Conservation (phyloP, 1,284 basidiomycete species). For the Salmacisia buchloeana region DNA sequence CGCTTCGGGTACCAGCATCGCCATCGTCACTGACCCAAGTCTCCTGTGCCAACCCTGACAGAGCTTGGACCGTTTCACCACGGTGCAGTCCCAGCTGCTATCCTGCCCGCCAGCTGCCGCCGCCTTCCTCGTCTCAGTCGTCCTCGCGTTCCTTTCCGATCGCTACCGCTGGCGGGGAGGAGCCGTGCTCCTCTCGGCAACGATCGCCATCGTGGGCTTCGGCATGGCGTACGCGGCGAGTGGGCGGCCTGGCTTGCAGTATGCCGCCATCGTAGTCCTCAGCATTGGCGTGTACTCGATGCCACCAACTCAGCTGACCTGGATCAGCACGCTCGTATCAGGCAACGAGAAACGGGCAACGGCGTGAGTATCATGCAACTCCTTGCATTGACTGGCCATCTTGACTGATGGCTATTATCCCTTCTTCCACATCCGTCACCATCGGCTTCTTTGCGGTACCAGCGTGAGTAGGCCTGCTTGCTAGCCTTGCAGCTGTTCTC, state of each 20-base stretch:
- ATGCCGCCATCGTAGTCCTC: constrained; percentile 38
- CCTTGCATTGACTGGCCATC: neutral
- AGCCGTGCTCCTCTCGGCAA: constrained; percentile 21
- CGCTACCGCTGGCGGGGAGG: constrained; percentile 28
- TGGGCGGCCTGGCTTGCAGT: constrained; percentile 14
- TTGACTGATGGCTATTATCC: neutral
- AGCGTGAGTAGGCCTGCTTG: too few relatives aligned
- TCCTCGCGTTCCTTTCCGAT: constrained; percentile 35
- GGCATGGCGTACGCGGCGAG: constrained; percentile 27
- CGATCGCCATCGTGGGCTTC: constrained; percentile 29
- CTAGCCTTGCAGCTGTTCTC: too few relatives aligned
- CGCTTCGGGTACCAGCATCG: neutral
- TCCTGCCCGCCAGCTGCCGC: constrained; percentile 36
- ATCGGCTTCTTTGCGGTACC: too few relatives aligned
- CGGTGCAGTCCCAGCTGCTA: constrained; percentile 32
- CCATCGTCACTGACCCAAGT: neutral
- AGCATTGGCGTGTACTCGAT: constrained; percentile 28
- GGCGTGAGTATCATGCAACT: neutral
- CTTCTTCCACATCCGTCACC: too few relatives aligned
- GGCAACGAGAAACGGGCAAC: constrained; percentile 41
- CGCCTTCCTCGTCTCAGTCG: constrained; percentile 33
- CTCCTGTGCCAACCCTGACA: constrained; percentile 9
- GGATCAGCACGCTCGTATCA: constrained; percentile 26
- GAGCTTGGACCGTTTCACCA: constrained; percentile 23
- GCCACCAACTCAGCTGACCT: constrained; percentile 11